These are phyloP conservation scores for Plasmodium billcollinsi DNA, from an alignment of 169 alveolate species.

Conservation along the genomic window DNA sequence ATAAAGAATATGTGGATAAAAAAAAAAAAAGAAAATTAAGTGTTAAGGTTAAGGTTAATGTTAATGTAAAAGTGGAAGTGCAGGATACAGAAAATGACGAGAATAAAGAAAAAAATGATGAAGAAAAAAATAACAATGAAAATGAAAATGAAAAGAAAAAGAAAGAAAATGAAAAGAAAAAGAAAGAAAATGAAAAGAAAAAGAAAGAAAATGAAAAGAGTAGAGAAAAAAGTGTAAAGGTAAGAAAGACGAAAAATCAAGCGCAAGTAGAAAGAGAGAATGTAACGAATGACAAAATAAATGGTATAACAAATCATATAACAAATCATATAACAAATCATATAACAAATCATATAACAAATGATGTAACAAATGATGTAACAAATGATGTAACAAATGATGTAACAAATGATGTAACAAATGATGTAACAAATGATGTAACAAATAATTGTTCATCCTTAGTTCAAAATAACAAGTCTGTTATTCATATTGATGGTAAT, in stretches of 20 bases:
- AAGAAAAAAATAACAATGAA: constrained; percentile 2
- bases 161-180: constrained; percentile 2
- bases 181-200: constrained; percentile 15
- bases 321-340: neutral
- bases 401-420: neutral
- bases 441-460: neutral
- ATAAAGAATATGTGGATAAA: neutral
- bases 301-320: neutral
- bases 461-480: constrained; percentile 11
- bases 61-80: neutral
- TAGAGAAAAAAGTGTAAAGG: constrained; percentile 7
- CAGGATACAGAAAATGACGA: neutral
- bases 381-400: constrained; percentile 2
- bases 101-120: constrained; percentile 2
- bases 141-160: neutral
- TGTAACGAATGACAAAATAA: too few species aligned
- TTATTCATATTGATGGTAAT: too few species aligned
- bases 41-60: neutral
- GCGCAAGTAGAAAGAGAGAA: neutral
- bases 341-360: neutral
- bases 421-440: neutral
- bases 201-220: constrained; percentile 1
- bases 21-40: constrained; percentile 9
- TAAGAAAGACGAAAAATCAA: constrained; percentile 7
- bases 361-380: constrained; percentile 8